phyloP scores from a whole-genome alignment of 2,329 filamentous ascomycete genomes.

The Huntiella decipiens region DNA sequence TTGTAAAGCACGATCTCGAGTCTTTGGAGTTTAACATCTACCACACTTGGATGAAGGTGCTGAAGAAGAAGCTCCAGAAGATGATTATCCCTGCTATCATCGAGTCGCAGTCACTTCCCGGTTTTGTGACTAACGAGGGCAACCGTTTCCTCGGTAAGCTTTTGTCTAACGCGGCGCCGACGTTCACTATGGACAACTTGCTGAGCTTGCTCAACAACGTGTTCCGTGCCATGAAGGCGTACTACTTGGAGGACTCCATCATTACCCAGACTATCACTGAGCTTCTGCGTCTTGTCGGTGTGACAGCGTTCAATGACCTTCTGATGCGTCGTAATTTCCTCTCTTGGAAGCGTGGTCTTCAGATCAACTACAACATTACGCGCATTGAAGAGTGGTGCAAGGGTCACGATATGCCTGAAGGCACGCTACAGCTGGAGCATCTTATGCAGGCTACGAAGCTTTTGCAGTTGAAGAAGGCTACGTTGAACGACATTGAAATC shows the following conservation, averaged over 20 bases:
- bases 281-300: slow-evolving; percentile 77
- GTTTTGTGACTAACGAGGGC: slow-evolving; percentile 96
- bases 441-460: slow-evolving; percentile 99
- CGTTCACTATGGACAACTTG: slow-evolving; percentile 99
- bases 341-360: slow-evolving; percentile 95
- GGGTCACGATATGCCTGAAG: slow-evolving; percentile 98
- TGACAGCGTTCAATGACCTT: slow-evolving; percentile 95
- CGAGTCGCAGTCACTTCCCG: slow-evolving; percentile 91
- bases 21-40: slow-evolving; percentile 99
- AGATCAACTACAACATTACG: slow-evolving; percentile 99
- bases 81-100: slow-evolving; percentile 99
- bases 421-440: slow-evolving; percentile 91
- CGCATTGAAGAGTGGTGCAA: slow-evolving; percentile 99
- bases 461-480: slow-evolving; percentile 95
- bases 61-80: slow-evolving; percentile 98
- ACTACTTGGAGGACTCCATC: slow-evolving; percentile 90
- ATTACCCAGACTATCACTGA: slow-evolving; percentile 92
- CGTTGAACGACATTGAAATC: slow-evolving; percentile 96
- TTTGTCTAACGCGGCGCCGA: slow-evolving; percentile 69
- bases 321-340: slow-evolving; percentile 97
- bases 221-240: slow-evolving; percentile 97
- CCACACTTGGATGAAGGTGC: slow-evolving; percentile 99
- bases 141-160: slow-evolving; percentile 97
- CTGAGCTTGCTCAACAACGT: slow-evolving; percentile 90
- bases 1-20: slow-evolving; percentile 97